Evolutionary conservation across 2,329 filamentous ascomycete genomes (phyloP).

Genomic region (Aureobasidium sp.): DNA sequence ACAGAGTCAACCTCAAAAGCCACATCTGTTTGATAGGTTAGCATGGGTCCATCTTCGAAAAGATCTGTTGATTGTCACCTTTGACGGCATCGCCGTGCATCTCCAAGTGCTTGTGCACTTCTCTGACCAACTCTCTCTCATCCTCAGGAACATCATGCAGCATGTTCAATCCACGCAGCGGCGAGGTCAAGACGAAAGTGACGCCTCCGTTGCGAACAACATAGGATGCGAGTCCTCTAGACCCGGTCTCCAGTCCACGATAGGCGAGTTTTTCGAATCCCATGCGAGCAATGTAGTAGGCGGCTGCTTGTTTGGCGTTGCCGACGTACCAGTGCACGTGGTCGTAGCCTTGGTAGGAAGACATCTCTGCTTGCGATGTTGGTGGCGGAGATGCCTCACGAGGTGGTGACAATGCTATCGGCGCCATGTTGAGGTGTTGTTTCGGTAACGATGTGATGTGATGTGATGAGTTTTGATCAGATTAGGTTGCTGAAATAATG

Average conservation of each 20-base stretch:
- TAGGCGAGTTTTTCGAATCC: conserved; percentile 81
- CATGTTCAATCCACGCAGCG: conserved; percentile 50
- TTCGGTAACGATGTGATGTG: no score
- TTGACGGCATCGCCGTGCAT: conserved; percentile 90
- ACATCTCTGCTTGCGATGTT: conserved; percentile 13
- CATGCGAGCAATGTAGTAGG: conserved; percentile 81
- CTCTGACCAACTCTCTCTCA: conserved; percentile 59
- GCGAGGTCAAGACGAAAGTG: conserved; percentile 77
- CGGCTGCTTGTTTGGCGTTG: conserved; percentile 90
- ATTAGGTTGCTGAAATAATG: no score
- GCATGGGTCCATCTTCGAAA: no score
- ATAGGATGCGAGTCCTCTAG: conserved; percentile 72
- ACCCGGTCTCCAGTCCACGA: conserved; percentile 80
- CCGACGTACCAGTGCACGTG: conserved; percentile 95
- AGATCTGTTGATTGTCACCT: conserved; percentile 24
- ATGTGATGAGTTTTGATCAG: no score
- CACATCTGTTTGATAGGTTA: conserved; percentile 53
- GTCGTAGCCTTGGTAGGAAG: conserved; percentile 72
- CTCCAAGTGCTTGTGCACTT: conserved; percentile 78
- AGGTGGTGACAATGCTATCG: conserved; percentile 31
- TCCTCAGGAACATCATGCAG: conserved; percentile 33
- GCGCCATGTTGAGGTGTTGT: conserved; percentile 25
- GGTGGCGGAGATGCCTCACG: conserved; percentile 2
- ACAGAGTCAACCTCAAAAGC: conserved; percentile 92
- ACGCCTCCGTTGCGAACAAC: conserved; percentile 72